A percentile compares a stretch with the other conserved stretches of the same genome.
These are phyloP conservation scores for Magnolia officinalis DNA, from an alignment of 164 flowering plant species.

Conservation along the genomic window DNA sequence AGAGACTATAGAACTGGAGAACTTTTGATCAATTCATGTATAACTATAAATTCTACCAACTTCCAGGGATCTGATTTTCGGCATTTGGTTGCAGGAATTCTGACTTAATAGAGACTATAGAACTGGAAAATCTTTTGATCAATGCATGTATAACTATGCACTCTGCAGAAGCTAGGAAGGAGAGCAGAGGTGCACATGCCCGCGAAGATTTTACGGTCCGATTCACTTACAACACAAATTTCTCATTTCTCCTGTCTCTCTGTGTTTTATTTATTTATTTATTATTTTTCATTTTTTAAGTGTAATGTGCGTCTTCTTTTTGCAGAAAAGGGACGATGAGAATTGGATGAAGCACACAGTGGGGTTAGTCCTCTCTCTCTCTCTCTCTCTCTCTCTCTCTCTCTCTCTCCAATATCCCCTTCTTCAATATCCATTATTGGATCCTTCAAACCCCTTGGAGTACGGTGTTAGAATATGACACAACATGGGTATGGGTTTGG, in stretches of 20 bases:
- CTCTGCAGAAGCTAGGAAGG: slow-evolving; percentile 98
- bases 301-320: slow-evolving; percentile 1
- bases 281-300: not conserved
- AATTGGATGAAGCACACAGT: slow-evolving; percentile 96
- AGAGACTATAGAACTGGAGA: slow-evolving; percentile 94
- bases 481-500: no score
- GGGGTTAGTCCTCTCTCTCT: slow-evolving; percentile 53
- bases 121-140: slow-evolving; percentile 91
- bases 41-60: slow-evolving; percentile 30
- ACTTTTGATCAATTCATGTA: slow-evolving; percentile 87
- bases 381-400: not conserved
- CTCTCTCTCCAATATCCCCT: not conserved
- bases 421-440: not conserved
- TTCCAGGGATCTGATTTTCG: slow-evolving; percentile 6
- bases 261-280: not conserved
- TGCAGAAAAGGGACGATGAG: slow-evolving; percentile 93
- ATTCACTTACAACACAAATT: slow-evolving; percentile 2
- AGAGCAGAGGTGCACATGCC: slow-evolving; percentile 99
- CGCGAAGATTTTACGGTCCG: slow-evolving; percentile 94
- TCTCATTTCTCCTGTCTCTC: not conserved
- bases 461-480: no score
- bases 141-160: slow-evolving; percentile 97
- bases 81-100: slow-evolving; percentile 65
- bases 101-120: slow-evolving; percentile 89
- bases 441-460: no score